Evolutionary conservation across 169 alveolate genomes (phyloP).

Genomic region (Cryptosporidium meleagridis): DNA sequence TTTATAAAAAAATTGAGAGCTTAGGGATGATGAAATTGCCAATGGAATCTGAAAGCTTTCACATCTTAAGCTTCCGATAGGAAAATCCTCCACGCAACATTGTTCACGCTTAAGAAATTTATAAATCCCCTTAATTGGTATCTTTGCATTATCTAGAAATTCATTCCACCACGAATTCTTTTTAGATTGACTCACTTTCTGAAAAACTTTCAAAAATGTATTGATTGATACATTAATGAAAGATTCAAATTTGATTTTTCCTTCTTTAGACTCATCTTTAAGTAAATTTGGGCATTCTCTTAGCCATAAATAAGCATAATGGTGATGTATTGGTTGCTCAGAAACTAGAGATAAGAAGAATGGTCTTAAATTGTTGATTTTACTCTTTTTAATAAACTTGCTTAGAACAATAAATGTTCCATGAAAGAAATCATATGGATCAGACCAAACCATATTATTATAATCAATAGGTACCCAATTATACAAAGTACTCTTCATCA

Average conservation of each 20-base stretch:
- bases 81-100: conserved; percentile 47
- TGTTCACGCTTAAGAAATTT: conserved; percentile 10
- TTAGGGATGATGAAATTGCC: conserved; percentile 28
- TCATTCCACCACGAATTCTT: conserved; percentile 48
- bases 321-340: conserved; percentile 51
- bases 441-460: conserved; percentile 63
- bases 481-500: conserved; percentile 50
- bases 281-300: conserved; percentile 53
- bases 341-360: conserved; percentile 50
- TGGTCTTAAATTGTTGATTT: conserved; percentile 12
- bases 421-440: conserved; percentile 68
- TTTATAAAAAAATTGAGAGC: conserved; percentile 7
- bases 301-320: conserved; percentile 64
- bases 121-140: conserved; percentile 12
- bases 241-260: conserved; percentile 30
- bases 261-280: conserved; percentile 38
- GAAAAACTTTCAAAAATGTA: conserved; percentile 5
- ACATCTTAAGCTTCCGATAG: conserved; percentile 8
- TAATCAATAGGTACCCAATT: conserved; percentile 62
- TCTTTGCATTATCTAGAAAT: conserved; percentile 3
- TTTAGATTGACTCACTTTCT: not conserved
- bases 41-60: conserved; percentile 52
- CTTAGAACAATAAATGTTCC: conserved; percentile 42
- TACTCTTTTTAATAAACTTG: conserved; percentile 31
- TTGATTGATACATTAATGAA: conserved; percentile 35